phyloP scores from a whole-genome alignment of 2,329 filamentous ascomycete genomes.

The Dendrostoma leiphaemia region DNA sequence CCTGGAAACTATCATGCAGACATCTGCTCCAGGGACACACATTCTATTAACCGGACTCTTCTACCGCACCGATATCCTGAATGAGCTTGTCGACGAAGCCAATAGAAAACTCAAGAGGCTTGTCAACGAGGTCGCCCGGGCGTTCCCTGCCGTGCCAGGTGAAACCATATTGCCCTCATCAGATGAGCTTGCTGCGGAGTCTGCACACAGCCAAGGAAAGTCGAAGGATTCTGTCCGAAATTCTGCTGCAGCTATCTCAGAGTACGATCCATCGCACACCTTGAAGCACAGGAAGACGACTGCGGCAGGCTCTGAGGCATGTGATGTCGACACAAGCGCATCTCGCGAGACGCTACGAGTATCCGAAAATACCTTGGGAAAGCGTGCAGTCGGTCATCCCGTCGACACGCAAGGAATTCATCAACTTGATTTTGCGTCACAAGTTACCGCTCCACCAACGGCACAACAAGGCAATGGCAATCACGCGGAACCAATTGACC shows the following conservation, averaged over 20 bases:
- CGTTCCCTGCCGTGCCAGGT: not conserved
- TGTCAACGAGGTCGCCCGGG: not conserved
- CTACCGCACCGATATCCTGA: conserved; percentile 20
- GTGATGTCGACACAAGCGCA: not conserved
- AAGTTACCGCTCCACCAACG: not conserved
- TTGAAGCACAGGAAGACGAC: not conserved
- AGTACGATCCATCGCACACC: not conserved
- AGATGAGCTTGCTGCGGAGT: too few species aligned
- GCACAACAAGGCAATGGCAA: not conserved
- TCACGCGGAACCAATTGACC: not conserved
- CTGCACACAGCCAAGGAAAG: not conserved
- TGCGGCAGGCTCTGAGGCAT: not conserved
- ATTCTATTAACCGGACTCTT: conserved; percentile 23
- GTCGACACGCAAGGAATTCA: not conserved
- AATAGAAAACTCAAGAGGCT: conserved; percentile 13
- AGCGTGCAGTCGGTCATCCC: not conserved
- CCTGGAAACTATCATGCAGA: not conserved
- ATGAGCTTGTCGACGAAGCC: conserved; percentile 16
- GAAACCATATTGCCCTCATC: not conserved
- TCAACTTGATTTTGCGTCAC: not conserved
- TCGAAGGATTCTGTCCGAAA: not conserved
- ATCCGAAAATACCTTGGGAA: not conserved
- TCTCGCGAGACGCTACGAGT: not conserved
- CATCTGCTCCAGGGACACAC: conserved; percentile 6
- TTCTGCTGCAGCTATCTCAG: not conserved